Evolutionary conservation across 1,139 yeast genomes (phyloP), one percentile per base, ranked within the genome.

Genomic region (Nakaseomyces glabratus): DNA sequence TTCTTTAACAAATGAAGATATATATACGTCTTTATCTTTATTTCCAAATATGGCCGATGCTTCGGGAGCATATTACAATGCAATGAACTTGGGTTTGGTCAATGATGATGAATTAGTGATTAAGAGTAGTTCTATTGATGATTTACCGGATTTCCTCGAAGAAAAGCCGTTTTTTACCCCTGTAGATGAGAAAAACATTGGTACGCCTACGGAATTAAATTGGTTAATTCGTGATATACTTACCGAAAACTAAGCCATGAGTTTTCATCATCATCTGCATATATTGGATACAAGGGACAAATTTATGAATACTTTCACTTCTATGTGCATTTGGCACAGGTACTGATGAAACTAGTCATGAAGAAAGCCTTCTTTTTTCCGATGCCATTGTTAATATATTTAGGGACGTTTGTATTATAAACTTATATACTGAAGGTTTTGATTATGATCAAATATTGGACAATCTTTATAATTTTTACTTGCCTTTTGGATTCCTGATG

Each of bases 11-110:
- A 68, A 75, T 38, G 84, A 78, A 43, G 90, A 81, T 53, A 52
- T 81, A 52, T 67, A 66, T 49, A 76, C 79, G 43, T 69, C 86
- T 0, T 62, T 80, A 20, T 73, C 67, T 37, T 65, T 77, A 52
- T 69, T 69, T 36, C 93, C 93, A 2, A 79, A 74, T 53, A 55
- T 79, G 37, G 66, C 76, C 7, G 86, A 81, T 46, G 79, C 82
- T 6, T 66, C 72, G 42, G 85, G 86, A 3, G 73, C 85, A 1
- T 43, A 65, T 33, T 62, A 65, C 33, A 62, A 76, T 43, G 57
- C 80, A 25, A 59, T 71, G 19, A 64, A 68, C 37, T 73, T 71
- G 12, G 62, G 70, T 60, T 57, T 76, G 16, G 68, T 46, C 2
- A 55, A 74, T 42, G 79, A 78, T 56, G 84, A 76, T 52, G 78